These are phyloP conservation scores for Penicillium egyptiacum DNA, from an alignment of 495 filamentous ascomycete genomes.

Conservation along the genomic window DNA sequence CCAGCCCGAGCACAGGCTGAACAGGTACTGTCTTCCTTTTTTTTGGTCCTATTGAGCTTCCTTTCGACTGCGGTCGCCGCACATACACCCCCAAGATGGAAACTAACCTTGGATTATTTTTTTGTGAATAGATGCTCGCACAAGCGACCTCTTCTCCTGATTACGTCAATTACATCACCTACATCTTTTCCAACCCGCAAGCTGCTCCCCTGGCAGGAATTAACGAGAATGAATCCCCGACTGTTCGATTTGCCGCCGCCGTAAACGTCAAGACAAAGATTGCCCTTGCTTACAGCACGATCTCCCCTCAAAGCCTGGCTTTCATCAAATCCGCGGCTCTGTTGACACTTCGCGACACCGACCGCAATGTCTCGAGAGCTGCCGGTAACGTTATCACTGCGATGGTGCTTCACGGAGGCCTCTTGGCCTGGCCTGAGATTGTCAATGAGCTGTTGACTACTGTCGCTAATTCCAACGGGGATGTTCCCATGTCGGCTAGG, in stretches of 20 bases:
- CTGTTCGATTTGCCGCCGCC: conserved; percentile 81
- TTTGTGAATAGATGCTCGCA: conserved; percentile 72
- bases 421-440: conserved; percentile 89
- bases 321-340: conserved; percentile 80
- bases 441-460: conserved; percentile 75
- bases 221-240: conserved; percentile 58
- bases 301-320: conserved; percentile 64
- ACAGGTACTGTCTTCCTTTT: conserved; percentile 35
- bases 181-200: conserved; percentile 74
- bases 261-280: conserved; percentile 96
- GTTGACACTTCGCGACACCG: conserved; percentile 75
- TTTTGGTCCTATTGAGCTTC: conserved; percentile 11
- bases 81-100: neutral
- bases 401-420: conserved; percentile 76
- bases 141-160: conserved; percentile 89
- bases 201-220: conserved; percentile 59
- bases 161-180: conserved; percentile 95
- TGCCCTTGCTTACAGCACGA: conserved; percentile 64
- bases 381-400: conserved; percentile 97
- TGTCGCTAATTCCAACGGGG: conserved; percentile 69
- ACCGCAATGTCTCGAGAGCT: conserved; percentile 78
- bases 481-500: conserved; percentile 66
- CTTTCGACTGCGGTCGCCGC: conserved; percentile 3
- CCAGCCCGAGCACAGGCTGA: conserved; percentile 77
- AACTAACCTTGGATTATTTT: conserved; percentile 1